Evolutionary conservation across 163 green algal genomes (phyloP).

Genomic region (Scenedesmus sp.): DNA sequence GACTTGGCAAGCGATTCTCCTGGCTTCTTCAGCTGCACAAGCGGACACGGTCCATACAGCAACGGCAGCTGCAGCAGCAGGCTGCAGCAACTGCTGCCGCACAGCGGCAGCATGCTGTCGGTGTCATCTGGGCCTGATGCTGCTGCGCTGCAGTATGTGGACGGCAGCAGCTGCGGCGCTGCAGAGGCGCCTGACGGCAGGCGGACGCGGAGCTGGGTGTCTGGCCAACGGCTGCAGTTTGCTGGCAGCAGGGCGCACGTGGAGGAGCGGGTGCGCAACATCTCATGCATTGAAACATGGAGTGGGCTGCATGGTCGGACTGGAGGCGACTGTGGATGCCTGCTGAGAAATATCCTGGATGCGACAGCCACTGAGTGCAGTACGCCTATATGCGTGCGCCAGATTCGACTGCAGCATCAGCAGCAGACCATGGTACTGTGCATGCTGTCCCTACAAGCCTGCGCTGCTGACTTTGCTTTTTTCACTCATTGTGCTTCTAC

Average conservation of each 20-base stretch:
- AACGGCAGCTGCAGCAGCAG: conserved; percentile 4
- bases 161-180: neutral
- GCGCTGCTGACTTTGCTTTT: neutral
- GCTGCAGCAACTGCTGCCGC: neutral
- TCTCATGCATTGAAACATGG: neutral
- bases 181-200: neutral
- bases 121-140: neutral
- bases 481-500: neutral
- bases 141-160: neutral
- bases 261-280: conserved; percentile 11
- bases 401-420: neutral
- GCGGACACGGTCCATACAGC: neutral
- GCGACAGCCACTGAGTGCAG: no score
- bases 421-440: neutral
- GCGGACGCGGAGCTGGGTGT: neutral
- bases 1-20: neutral
- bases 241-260: neutral
- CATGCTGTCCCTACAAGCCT: neutral
- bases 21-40: conserved; percentile 25
- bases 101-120: neutral
- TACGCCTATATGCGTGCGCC: neutral
- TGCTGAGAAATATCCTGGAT: no score
- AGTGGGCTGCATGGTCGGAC: neutral
- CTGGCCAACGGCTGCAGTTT: neutral
- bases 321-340: neutral